A percentile compares a stretch with the other conserved stretches of the same genome.
phyloP scores from a whole-genome alignment of 1,284 basidiomycete species.

The Rhodotorula mucilaginosa region DNA sequence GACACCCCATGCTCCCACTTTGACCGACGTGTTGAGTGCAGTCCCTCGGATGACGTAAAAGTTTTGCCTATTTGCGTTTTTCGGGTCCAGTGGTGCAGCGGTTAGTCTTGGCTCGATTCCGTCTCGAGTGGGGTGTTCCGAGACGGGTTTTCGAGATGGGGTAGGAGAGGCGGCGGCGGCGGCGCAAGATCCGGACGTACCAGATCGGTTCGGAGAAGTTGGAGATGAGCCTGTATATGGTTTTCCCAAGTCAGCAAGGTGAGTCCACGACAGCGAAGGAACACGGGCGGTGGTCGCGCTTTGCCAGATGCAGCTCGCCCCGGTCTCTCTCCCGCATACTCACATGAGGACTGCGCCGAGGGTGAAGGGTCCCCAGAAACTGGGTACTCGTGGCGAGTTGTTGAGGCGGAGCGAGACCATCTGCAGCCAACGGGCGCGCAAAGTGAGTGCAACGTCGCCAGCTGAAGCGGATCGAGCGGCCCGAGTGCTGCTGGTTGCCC shows the following conservation, averaged over 20 bases:
- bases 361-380: slow-evolving; percentile 33
- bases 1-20: slow-evolving; percentile 38
- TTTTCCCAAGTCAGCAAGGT: neutral
- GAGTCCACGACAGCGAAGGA: neutral
- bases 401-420: slow-evolving; percentile 35
- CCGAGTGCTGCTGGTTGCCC: too few relatives aligned
- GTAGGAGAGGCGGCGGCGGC: neutral
- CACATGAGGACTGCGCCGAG: slow-evolving; percentile 32
- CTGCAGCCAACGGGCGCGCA: neutral
- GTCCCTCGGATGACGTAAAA: slow-evolving; percentile 36
- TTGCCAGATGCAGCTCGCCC: neutral
- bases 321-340: slow-evolving; percentile 1
- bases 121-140: too few relatives aligned
- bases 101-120: too few relatives aligned
- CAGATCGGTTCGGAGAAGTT: slow-evolving; percentile 38
- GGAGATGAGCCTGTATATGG: slow-evolving; percentile 21
- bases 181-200: slow-evolving; percentile 3
- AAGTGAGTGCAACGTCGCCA: too few relatives aligned
- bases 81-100: too few relatives aligned
- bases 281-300: too few relatives aligned
- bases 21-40: slow-evolving; percentile 33
- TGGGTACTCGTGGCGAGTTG: slow-evolving; percentile 36
- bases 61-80: slow-evolving; percentile 31
- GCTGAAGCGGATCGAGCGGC: neutral
- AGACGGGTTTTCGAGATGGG: neutral